These are phyloP conservation scores for Lagerstroemia speciosa DNA, from an alignment of 345 rosid species.

Conservation along the genomic window DNA sequence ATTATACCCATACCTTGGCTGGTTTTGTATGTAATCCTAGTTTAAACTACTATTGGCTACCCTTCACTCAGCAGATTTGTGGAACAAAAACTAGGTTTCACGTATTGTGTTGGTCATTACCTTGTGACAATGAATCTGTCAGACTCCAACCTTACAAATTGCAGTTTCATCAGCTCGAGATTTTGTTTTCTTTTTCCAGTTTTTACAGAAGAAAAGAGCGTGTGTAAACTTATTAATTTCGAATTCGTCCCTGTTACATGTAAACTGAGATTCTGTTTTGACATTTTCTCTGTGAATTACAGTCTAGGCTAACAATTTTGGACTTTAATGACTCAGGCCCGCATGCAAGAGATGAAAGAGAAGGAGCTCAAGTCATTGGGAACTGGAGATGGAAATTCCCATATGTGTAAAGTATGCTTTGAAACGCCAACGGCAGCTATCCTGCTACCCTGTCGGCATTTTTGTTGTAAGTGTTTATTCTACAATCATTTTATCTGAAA, in stretches of 20 bases:
- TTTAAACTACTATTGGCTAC: too few species aligned
- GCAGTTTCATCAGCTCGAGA: too few species aligned
- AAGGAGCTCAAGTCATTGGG: conserved; percentile 63
- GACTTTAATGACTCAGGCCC: conserved; percentile 39
- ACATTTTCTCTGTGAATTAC: background rate
- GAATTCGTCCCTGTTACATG: too few species aligned
- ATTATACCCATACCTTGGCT: too few species aligned
- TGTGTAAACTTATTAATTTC: too few species aligned
- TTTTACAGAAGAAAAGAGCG: too few species aligned
- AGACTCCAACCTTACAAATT: background rate
- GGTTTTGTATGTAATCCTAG: too few species aligned
- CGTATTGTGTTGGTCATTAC: background rate
- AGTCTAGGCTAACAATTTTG: background rate
- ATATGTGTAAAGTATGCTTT: conserved; percentile 92
- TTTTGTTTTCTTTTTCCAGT: too few species aligned
- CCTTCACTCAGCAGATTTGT: background rate
- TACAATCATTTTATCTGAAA: background rate
- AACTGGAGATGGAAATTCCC: conserved; percentile 82
- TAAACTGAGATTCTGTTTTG: background rate
- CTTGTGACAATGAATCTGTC: background rate
- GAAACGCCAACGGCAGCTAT: conserved; percentile 94
- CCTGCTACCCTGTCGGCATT: conserved; percentile 98
- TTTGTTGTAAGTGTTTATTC: conserved; percentile 76
- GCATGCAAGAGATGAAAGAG: conserved; percentile 98
- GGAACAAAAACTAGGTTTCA: too few species aligned